Percentiles rank a stretch among this genome's conserved stretches.
phyloP scores from a whole-genome alignment of 2,329 filamentous ascomycete species.

The Neofusicoccum laricinum region DNA sequence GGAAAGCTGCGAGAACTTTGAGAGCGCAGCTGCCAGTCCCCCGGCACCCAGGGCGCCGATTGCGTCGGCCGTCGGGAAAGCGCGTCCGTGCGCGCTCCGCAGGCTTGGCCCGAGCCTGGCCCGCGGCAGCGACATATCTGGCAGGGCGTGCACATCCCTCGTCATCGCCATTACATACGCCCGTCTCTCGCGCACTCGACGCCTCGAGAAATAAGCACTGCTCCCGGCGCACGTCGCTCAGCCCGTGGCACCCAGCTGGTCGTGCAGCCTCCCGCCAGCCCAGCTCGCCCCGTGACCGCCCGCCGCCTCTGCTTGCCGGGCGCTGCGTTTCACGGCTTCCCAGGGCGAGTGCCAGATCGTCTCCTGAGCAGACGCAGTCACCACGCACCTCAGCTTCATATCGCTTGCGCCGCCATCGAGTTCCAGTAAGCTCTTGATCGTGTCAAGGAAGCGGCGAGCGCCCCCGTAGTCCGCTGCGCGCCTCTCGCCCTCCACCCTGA shows the following conservation, averaged over 20 bases:
- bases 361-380: slow-evolving; percentile 13
- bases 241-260: slow-evolving; percentile 10
- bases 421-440: slow-evolving; percentile 8
- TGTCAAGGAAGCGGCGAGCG: slow-evolving; percentile 12
- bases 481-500: slow-evolving; percentile 5
- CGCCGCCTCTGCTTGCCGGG: slow-evolving; percentile 12
- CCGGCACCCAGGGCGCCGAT: neutral
- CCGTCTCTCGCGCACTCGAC: slow-evolving; percentile 2
- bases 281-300: slow-evolving; percentile 12
- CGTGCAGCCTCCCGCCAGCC: slow-evolving; percentile 2
- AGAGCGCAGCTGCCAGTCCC: neutral
- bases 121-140: neutral
- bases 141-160: slow-evolving; percentile 1
- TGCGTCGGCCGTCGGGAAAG: neutral
- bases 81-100: neutral
- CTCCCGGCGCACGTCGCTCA: neutral
- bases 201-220: slow-evolving; percentile 14
- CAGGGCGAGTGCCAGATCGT: slow-evolving; percentile 11
- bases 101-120: neutral
- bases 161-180: slow-evolving; percentile 10
- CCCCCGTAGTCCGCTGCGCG: neutral
- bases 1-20: slow-evolving; percentile 21
- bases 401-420: neutral
- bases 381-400: neutral
- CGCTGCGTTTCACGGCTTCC: slow-evolving; percentile 15